phyloP scores from a whole-genome alignment of 495 filamentous ascomycete species.

The Penicillium canescens region DNA sequence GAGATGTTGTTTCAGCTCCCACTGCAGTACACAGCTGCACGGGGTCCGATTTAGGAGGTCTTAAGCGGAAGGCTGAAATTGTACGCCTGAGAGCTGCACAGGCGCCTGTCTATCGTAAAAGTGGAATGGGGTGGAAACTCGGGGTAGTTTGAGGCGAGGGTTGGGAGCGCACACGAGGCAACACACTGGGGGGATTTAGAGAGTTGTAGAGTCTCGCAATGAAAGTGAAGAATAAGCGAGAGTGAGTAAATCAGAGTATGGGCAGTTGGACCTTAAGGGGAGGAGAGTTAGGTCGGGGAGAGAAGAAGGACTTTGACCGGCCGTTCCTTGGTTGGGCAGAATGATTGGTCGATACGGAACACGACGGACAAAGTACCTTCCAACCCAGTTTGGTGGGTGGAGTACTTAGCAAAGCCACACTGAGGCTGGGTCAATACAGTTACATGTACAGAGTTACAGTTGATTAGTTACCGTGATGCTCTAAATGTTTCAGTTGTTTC shows the following conservation, averaged over 20 bases:
- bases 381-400: slow-evolving; percentile 1
- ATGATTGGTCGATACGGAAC: slow-evolving; percentile 13
- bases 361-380: slow-evolving; percentile 10
- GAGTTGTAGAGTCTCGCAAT: background rate
- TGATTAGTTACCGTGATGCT: background rate
- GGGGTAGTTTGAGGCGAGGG: slow-evolving; percentile 8
- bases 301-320: slow-evolving; percentile 11
- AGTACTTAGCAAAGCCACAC: slow-evolving; percentile 8
- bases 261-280: slow-evolving; percentile 1
- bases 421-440: slow-evolving; percentile 8
- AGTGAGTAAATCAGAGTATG: background rate
- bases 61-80: slow-evolving; percentile 8
- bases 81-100: background rate
- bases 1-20: slow-evolving; percentile 25
- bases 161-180: background rate
- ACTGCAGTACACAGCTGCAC: slow-evolving; percentile 15
- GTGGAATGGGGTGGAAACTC: slow-evolving; percentile 14
- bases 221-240: background rate
- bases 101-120: background rate
- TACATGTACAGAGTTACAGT: slow-evolving; percentile 1
- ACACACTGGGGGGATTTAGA: background rate
- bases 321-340: slow-evolving; percentile 4
- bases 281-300: slow-evolving; percentile 2
- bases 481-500: slow-evolving; percentile 7
- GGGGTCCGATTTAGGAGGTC: slow-evolving; percentile 1